Conservation (phyloP, 148 eudicot species). For the Euryodendron excelsum region DNA sequence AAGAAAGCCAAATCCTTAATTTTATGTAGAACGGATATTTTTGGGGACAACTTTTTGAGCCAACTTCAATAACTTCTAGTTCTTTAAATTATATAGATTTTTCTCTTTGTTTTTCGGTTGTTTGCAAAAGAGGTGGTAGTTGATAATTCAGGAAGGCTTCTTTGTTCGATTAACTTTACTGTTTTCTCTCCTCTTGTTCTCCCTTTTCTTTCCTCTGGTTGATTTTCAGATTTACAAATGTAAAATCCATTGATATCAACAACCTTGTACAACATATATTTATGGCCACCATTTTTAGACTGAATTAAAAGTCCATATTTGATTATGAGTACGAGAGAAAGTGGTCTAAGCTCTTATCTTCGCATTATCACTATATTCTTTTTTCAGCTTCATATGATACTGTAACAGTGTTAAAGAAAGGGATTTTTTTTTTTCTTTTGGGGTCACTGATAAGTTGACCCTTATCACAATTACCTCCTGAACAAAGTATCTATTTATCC, state of each 20-base stretch:
- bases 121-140: no score
- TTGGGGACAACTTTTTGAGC: no score
- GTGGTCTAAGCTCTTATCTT: background rate
- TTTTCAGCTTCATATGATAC: conserved; percentile 2
- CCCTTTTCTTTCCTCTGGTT: background rate
- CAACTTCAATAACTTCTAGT: no score
- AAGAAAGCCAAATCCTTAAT: no score
- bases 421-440: background rate
- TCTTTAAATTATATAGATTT: no score
- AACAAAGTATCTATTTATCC: background rate
- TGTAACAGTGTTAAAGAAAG: background rate
- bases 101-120: no score
- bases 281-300: background rate
- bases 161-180: background rate
- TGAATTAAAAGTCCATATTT: background rate
- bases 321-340: background rate
- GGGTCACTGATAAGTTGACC: background rate
- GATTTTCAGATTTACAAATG: background rate
- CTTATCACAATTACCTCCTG: background rate
- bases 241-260: background rate
- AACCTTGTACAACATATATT: background rate
- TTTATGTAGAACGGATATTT: no score
- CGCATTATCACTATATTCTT: background rate
- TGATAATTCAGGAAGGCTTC: background rate
- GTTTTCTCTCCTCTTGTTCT: conserved; percentile 3